phyloP scores from a whole-genome alignment of 345 rosid genomes.

The Citrus australasica region DNA sequence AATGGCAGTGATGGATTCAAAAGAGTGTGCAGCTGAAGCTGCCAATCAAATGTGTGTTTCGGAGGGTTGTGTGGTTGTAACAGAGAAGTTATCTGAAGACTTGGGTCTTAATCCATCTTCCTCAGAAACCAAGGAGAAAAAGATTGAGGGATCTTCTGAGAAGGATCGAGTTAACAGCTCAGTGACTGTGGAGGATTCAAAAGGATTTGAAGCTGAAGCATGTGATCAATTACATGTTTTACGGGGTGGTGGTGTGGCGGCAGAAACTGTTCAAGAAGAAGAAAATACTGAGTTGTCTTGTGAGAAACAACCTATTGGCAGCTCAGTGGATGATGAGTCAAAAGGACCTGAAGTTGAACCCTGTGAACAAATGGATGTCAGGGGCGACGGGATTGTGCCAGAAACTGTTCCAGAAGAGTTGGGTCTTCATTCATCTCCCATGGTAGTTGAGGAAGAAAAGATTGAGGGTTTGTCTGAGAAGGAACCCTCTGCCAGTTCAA shows the following conservation, averaged over 20 bases:
- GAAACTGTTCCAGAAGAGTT: conserved; percentile 7
- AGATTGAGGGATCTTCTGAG: conserved; percentile 4
- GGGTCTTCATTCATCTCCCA: conserved; percentile 11
- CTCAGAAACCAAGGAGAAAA: conserved; percentile 13
- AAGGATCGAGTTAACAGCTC: conserved; percentile 8
- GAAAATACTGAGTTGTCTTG: neutral
- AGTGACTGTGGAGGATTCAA: neutral
- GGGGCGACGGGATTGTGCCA: neutral
- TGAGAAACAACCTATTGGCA: neutral
- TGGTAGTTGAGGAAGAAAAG: conserved; percentile 7
- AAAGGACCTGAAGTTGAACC: conserved; percentile 1
- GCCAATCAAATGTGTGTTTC: neutral
- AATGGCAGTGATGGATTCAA: neutral
- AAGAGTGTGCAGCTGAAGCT: neutral
- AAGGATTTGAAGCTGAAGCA: conserved; percentile 5
- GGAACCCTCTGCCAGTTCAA: neutral
- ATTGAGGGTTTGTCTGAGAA: conserved; percentile 1
- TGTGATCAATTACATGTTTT: conserved; percentile 6
- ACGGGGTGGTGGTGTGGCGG: conserved; percentile 14
- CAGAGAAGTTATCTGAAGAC: conserved; percentile 18
- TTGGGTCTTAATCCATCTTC: conserved; percentile 1
- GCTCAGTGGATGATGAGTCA: neutral
- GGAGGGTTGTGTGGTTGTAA: conserved; percentile 1
- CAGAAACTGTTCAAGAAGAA: conserved; percentile 19
- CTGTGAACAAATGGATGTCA: neutral